Conservation (phyloP, 2,329 filamentous ascomycete genomes). For the Fusarium circinatum region DNA sequence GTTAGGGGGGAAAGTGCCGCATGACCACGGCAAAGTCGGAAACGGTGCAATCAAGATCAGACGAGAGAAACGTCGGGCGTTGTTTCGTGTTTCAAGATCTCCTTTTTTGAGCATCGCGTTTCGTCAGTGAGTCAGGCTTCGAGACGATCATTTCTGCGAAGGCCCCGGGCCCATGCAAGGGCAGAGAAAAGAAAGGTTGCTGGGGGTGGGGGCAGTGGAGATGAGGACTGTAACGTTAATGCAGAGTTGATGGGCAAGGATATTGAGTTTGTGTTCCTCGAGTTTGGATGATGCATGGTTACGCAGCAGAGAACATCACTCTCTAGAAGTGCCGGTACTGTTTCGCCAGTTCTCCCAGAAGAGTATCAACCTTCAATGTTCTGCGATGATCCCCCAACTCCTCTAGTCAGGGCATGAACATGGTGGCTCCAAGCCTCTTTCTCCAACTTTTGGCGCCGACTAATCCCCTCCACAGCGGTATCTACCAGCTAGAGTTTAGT, state of each 20-base stretch:
- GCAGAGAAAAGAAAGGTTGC: slow-evolving; percentile 14
- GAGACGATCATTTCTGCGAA: neutral
- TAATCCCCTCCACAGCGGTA: slow-evolving; percentile 23
- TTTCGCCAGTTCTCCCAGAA: neutral
- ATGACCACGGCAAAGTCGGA: neutral
- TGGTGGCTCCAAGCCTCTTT: slow-evolving; percentile 13
- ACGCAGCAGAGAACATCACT: slow-evolving; percentile 1
- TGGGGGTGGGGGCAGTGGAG: slow-evolving; percentile 1
- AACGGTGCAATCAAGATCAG: slow-evolving; percentile 11
- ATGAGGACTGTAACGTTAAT: slow-evolving; percentile 22
- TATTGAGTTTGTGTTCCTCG: neutral
- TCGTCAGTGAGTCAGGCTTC: slow-evolving; percentile 9
- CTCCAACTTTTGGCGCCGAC: slow-evolving; percentile 13
- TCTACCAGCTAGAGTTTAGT: slow-evolving; percentile 16
- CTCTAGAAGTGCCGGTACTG: neutral
- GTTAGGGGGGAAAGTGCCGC: neutral
- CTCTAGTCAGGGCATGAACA: neutral
- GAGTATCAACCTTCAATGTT: neutral
- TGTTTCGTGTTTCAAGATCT: slow-evolving; percentile 38
- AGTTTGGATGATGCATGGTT: slow-evolving; percentile 2
- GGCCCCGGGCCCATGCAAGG: slow-evolving; percentile 23
- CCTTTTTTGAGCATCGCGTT: slow-evolving; percentile 12
- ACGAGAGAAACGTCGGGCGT: slow-evolving; percentile 5
- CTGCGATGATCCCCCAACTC: neutral
- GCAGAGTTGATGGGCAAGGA: slow-evolving; percentile 23